Base-by-base conservation (phyloP, 306 rosid genomes). In the Pueraria montana region DNA sequence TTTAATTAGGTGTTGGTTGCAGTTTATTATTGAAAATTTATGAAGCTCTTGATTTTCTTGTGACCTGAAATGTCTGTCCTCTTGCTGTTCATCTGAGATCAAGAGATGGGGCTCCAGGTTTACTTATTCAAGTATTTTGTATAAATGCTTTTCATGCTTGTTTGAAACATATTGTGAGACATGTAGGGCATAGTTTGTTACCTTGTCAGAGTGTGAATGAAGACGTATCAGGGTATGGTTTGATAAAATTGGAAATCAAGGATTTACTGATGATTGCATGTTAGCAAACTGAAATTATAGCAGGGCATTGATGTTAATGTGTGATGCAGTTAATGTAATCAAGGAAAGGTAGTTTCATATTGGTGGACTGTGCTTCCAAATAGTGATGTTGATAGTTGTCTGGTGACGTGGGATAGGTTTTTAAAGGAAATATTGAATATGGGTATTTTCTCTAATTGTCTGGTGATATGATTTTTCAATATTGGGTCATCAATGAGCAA, bases 151-250 rank as follows among this genome's bases (percentile, higher is more conserved):
- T 67, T 75, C 40, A 42, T 36, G 11, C 27, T 50, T 20, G 40
- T 40, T 63, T 53, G 32, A 66, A 77, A 45, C 68, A 10, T 14
- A 6, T 13, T 26, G 62, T 27, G 36, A 67, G 26, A 77, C 23
- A 11, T 34, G 8, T 62, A 27, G 74, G 66, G 56, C 53, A 14
- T 64, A 45, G 40, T 62, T 36, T 38, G 49, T 38, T 42, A 27
- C 76, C 75, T 49, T 81, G 63, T 59, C 72, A 45, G 55, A 62
- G 38, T 61, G 23, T 82, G 69, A 65, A 74, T 80, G 78, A 38
- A 40, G 78, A 36, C 49, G 64, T 36, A 18, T 76, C 36, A 48
- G 43, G 78, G 62, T 63, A 36, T 53, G 58, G 6, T 38, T 77
- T 64, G 50, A 73, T 70, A 73, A 65, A 72, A 62, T 62, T 62